Conservation (phyloP, 2,329 filamentous ascomycete species). For the Aspergillus niger region DNA sequence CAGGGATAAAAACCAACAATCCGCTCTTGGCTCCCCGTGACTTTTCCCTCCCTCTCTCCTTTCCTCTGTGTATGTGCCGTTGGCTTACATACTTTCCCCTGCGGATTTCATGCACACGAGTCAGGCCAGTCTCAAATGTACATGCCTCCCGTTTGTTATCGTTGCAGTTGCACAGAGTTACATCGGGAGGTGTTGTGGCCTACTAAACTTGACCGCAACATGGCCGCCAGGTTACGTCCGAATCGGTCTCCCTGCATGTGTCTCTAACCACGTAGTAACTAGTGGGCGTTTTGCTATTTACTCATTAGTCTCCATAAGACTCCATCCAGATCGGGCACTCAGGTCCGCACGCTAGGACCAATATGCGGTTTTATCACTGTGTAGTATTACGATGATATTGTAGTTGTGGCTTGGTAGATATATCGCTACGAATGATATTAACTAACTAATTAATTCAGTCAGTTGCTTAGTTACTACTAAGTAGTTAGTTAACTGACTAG, state of each 20-base stretch:
- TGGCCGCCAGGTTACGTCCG: background rate
- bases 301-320: background rate
- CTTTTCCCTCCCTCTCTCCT: background rate
- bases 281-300: no score
- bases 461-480: no score
- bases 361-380: background rate
- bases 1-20: background rate
- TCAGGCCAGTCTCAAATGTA: background rate
- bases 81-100: no score
- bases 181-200: background rate
- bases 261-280: background rate
- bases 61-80: no score
- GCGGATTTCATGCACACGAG: background rate
- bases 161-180: background rate
- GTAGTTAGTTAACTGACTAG: no score
- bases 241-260: background rate
- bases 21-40: background rate
- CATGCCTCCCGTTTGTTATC: background rate
- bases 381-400: background rate
- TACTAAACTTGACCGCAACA: constrained; percentile 6
- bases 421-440: background rate
- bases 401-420: background rate
- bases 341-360: background rate
- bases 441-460: no score
- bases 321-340: background rate